Conservation (phyloP, 305 asterid species). For the Rubia peregrina region DNA sequence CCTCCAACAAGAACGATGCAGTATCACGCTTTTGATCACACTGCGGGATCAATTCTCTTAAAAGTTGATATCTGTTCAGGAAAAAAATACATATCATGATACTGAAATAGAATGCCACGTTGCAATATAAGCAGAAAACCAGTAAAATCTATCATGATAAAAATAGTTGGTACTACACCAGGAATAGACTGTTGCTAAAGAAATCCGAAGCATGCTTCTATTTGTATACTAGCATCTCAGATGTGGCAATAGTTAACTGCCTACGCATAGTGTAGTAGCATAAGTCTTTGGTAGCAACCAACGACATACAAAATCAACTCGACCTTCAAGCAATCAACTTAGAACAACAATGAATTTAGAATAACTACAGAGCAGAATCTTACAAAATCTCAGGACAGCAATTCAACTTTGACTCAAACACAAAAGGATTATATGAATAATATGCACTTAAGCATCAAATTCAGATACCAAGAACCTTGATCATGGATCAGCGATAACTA, state of each 20-base stretch:
- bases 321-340: not conserved
- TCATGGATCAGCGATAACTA: not conserved
- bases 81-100: constrained; percentile 5
- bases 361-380: not conserved
- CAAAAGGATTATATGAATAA: not conserved
- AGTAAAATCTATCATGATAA: too few species aligned
- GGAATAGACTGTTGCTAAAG: not conserved
- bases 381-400: not conserved
- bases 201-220: not conserved
- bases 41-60: constrained; percentile 79
- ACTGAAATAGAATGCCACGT: not conserved
- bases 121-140: not conserved
- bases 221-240: too few species aligned
- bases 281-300: not conserved
- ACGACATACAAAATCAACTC: not conserved
- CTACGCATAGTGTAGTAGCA: not conserved
- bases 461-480: not conserved
- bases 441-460: not conserved
- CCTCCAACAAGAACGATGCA: constrained; percentile 80
- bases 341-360: not conserved
- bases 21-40: constrained; percentile 87
- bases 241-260: too few species aligned
- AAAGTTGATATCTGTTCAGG: constrained; percentile 56
- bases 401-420: not conserved
- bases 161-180: not conserved